Conservation (phyloP, 345 rosid genomes). For the Salix arbutifolia region DNA sequence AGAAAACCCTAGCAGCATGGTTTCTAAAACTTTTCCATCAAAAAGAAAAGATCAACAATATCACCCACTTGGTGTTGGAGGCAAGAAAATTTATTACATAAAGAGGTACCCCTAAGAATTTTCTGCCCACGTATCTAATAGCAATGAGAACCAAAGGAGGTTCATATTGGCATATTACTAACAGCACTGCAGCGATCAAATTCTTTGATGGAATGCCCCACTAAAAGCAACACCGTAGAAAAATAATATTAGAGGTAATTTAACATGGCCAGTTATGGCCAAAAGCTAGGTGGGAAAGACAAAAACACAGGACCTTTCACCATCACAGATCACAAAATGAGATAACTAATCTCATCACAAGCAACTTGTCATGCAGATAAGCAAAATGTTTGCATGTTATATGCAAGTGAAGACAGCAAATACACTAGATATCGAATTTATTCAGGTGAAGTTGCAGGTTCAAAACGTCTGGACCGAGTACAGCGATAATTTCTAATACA, state of each 20-base stretch:
- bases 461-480: neutral
- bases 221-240: neutral
- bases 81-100: neutral
- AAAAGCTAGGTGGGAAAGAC: neutral
- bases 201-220: neutral
- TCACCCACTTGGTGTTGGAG: neutral
- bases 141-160: neutral
- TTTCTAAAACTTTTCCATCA: neutral
- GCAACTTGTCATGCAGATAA: neutral
- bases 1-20: neutral
- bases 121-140: neutral
- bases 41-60: neutral
- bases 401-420: neutral
- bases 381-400: neutral
- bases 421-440: neutral
- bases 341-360: neutral
- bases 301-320: neutral
- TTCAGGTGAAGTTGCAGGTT: neutral
- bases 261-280: neutral
- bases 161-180: neutral
- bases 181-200: neutral
- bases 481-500: neutral
- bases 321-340: neutral
- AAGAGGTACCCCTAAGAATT: neutral
- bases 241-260: neutral